These are phyloP conservation scores for Rhizoclosmatium sp. DNA, from an alignment of 192 early-diverging fungal species.

Conservation along the genomic window DNA sequence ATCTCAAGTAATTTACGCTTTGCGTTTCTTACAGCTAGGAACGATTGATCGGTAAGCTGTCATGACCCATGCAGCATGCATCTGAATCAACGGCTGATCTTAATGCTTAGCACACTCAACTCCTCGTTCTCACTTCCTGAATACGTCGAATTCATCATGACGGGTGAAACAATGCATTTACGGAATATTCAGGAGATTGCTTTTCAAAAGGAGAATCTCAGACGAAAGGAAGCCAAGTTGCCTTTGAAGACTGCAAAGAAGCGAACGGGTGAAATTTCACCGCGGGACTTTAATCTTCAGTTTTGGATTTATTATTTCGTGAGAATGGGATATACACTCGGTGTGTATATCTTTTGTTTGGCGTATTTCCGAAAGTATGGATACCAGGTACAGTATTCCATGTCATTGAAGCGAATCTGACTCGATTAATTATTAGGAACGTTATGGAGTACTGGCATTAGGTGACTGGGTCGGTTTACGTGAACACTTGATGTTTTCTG, in stretches of 20 bases:
- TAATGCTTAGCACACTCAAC: neutral
- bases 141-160: conserved; percentile 13
- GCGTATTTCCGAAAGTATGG: conserved; percentile 1
- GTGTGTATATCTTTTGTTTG: neutral
- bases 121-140: neutral
- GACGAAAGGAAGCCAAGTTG: neutral
- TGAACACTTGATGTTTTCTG: conserved; percentile 1
- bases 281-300: neutral
- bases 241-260: neutral
- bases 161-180: neutral
- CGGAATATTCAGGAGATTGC: neutral
- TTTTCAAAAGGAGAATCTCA: neutral
- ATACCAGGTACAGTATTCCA: neutral
- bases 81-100: neutral
- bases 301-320: neutral
- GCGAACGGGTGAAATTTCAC: neutral
- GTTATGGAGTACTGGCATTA: neutral
- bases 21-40: neutral
- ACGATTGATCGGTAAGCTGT: neutral
- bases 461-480: neutral
- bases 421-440: too few relatives aligned
- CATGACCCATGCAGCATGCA: neutral
- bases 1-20: neutral
- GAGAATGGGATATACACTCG: neutral
- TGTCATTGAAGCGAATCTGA: too few relatives aligned